These are phyloP conservation scores for Endothia cerciana DNA, from an alignment of 2,329 filamentous ascomycete species.

Conservation along the genomic window DNA sequence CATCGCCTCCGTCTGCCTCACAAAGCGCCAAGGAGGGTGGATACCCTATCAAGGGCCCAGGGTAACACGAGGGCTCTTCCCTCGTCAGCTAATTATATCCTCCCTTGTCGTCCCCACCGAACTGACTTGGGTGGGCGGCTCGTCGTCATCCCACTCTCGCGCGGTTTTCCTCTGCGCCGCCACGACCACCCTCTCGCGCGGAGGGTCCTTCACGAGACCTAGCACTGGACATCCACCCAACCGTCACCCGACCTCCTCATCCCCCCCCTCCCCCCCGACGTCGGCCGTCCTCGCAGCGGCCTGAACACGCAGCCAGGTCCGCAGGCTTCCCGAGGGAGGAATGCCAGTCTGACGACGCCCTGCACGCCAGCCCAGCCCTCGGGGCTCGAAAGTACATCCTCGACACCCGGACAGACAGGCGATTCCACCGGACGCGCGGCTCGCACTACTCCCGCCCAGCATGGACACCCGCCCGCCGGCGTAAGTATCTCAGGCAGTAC, in stretches of 20 bases:
- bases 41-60: background rate
- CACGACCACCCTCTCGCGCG: background rate
- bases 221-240: background rate
- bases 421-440: background rate
- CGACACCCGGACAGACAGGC: background rate
- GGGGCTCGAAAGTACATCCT: background rate
- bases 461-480: constrained; percentile 26
- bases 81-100: constrained; percentile 4
- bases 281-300: too few species aligned
- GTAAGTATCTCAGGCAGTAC: constrained; percentile 17
- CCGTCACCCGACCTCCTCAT: background rate
- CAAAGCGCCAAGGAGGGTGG: too few species aligned
- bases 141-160: constrained; percentile 2
- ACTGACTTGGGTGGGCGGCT: background rate
- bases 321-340: background rate
- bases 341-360: background rate
- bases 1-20: too few species aligned
- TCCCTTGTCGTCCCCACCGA: constrained; percentile 8
- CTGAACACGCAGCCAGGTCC: too few species aligned
- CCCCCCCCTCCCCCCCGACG: too few species aligned
- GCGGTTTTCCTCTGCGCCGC: background rate
- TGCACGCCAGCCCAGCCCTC: background rate
- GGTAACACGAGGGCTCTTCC: background rate
- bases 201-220: background rate
- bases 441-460: background rate